phyloP scores from a whole-genome alignment of 2,329 filamentous ascomycete species.

The Drechslerella coelobrocha region DNA sequence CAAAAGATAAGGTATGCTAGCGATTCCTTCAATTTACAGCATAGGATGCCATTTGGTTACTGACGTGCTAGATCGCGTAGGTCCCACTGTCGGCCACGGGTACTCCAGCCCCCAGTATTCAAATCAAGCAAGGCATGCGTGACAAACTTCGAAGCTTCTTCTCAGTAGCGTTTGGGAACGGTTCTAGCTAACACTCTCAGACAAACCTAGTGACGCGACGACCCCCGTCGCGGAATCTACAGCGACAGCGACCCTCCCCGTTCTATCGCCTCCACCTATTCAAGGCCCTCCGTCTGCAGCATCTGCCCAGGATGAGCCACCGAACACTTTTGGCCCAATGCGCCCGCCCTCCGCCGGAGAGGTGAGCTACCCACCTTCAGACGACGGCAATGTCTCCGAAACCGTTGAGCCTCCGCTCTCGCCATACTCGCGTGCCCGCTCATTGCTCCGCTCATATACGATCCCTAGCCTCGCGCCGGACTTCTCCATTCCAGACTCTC shows the following conservation, averaged over 20 bases:
- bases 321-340: slow-evolving; percentile 50
- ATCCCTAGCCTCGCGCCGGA: slow-evolving; percentile 75
- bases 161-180: not conserved
- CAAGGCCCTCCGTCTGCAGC: slow-evolving; percentile 28
- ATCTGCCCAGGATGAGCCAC: slow-evolving; percentile 17
- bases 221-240: slow-evolving; percentile 60
- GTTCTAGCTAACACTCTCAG: slow-evolving; percentile 50
- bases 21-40: not conserved
- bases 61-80: slow-evolving; percentile 51
- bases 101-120: slow-evolving; percentile 12
- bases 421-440: slow-evolving; percentile 71
- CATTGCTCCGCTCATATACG: slow-evolving; percentile 73
- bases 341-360: slow-evolving; percentile 45
- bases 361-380: slow-evolving; percentile 49
- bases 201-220: slow-evolving; percentile 52
- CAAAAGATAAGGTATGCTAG: slow-evolving; percentile 37
- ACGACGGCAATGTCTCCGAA: slow-evolving; percentile 50
- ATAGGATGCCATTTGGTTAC: slow-evolving; percentile 22
- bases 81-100: slow-evolving; percentile 10
- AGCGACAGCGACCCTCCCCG: slow-evolving; percentile 55
- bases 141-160: not conserved
- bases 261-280: slow-evolving; percentile 37
- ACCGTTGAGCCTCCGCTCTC: slow-evolving; percentile 62
- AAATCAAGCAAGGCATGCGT: slow-evolving; percentile 23
- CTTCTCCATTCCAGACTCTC: slow-evolving; percentile 71